Evolutionary conservation across 345 rosid genomes (phyloP), one percentile per base, ranked within the genome.

Genomic region (Conringia planisiliqua): DNA sequence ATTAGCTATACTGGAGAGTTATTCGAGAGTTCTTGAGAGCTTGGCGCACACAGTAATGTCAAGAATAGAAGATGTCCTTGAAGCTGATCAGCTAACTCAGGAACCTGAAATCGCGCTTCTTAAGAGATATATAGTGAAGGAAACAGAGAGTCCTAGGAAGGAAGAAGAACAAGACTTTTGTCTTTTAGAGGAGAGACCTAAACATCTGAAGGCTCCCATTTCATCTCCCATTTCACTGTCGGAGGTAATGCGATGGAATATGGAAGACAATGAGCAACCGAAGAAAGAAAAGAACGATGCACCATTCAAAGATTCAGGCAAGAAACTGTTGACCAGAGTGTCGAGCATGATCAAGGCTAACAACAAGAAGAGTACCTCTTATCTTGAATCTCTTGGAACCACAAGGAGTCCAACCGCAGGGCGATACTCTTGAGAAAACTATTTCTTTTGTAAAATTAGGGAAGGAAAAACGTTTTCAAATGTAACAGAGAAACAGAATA

Each of bases 11-110:
- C 70, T 90, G 30, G 98, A 92, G 81, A 90, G 97, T 77, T 92
- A 92, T 76, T 92, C 98, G 3, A 86, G 98, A 72, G 81, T 90
- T 62, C 79, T 92, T 29, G 97, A 90, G 59, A 92, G 89, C 87
- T 83, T 92, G 87, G 95, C 98, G 24, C 85, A 79, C 81, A 88
- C 88, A 3, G 84, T 90, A 26, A 30, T 85, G 75, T 90, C 93
- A 0, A 80, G 93, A 66, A 90, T 92, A 0, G 95, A 90, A 68
- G 98, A 90, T 68, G 97, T 92, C 27, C 84, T 90, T 14, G 83
- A 75, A 66, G 89, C 90, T 4, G 93, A 92, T 80, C 71, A 80
- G 46, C 71, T 76, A 4, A 32, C 83, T 0, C 83, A 72, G 55
- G 84, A 87, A 57, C 89, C 92, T 70, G 70, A 82, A 73, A 84